These are phyloP conservation scores for Boletus vermiculosoides DNA, from an alignment of 768 basidiomycete genomes.

Conservation along the genomic window DNA sequence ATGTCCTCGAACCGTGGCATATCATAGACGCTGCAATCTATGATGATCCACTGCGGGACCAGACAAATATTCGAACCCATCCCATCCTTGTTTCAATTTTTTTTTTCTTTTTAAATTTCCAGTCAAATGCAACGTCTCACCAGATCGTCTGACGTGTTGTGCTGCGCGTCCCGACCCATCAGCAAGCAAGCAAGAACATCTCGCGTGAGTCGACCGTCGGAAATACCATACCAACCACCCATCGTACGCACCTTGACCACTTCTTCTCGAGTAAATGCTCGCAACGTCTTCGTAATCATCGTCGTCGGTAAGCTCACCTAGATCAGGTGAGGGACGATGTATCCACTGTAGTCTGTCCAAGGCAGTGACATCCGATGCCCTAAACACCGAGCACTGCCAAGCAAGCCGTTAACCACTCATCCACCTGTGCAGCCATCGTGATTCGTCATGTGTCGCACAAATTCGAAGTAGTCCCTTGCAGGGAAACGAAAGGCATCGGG, in stretches of 20 bases:
- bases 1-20: conserved; percentile 66
- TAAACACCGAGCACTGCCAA: neutral
- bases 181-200: neutral
- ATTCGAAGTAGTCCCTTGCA: neutral
- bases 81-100: neutral
- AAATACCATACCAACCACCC: neutral
- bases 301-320: neutral
- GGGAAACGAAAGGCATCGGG: neutral
- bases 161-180: conserved; percentile 40
- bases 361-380: neutral
- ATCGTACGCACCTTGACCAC: conserved; percentile 57
- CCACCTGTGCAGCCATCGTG: neutral
- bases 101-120: neutral
- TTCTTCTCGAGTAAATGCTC: conserved; percentile 60
- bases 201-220: neutral
- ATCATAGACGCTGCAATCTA: conserved; percentile 79
- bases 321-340: neutral
- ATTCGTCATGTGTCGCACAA: neutral
- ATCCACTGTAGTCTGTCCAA: too few relatives aligned
- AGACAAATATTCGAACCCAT: neutral
- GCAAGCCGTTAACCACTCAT: neutral
- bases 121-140: conserved; percentile 33
- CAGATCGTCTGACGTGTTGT: conserved; percentile 76
- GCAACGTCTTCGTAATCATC: conserved; percentile 9
- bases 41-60: neutral